phyloP scores from a whole-genome alignment of 2,329 filamentous ascomycete genomes.

The Coniella vitis region DNA sequence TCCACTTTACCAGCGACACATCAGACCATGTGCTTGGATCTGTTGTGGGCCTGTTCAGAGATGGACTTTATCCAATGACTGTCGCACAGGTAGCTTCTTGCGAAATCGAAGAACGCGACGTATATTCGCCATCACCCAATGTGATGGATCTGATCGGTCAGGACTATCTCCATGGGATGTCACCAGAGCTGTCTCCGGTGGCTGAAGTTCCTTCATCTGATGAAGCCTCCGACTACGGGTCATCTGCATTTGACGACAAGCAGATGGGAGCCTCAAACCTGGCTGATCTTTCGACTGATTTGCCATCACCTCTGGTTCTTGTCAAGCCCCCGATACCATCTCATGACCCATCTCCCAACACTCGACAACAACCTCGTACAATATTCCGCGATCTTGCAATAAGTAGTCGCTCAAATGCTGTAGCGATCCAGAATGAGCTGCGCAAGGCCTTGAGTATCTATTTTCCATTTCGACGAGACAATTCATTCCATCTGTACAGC shows the following conservation, averaged over 20 bases:
- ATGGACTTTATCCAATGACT: constrained; percentile 27
- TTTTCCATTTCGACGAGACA: constrained; percentile 41
- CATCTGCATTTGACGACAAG: constrained; percentile 27
- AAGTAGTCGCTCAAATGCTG: constrained; percentile 36
- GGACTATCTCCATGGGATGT: constrained; percentile 3
- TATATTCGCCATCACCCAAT: constrained; percentile 13
- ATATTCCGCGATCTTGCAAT: constrained; percentile 41
- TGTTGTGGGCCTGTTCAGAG: constrained; percentile 40
- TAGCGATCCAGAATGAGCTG: constrained; percentile 51
- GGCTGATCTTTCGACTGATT: constrained; percentile 20
- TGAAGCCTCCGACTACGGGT: constrained; percentile 38
- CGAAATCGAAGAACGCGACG: constrained; percentile 7
- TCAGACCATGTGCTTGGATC: constrained; percentile 37
- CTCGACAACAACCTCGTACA: constrained; percentile 20
- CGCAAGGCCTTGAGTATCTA: constrained; percentile 44
- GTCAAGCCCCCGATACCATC: constrained; percentile 35
- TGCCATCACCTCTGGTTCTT: constrained; percentile 18
- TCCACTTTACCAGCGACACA: constrained; percentile 43
- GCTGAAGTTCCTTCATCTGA: constrained; percentile 11
- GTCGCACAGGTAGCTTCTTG: constrained; percentile 5
- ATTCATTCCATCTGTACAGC: constrained; percentile 38
- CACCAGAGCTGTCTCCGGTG: constrained; percentile 5
- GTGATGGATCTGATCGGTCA: constrained; percentile 11
- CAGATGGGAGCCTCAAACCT: neutral
- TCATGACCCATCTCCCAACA: constrained; percentile 23